Percentiles rank a stretch among this genome's conserved stretches.
Evolutionary conservation across 257 asterid genomes (phyloP).

Genomic region (Solanum lycopersicoides): DNA sequence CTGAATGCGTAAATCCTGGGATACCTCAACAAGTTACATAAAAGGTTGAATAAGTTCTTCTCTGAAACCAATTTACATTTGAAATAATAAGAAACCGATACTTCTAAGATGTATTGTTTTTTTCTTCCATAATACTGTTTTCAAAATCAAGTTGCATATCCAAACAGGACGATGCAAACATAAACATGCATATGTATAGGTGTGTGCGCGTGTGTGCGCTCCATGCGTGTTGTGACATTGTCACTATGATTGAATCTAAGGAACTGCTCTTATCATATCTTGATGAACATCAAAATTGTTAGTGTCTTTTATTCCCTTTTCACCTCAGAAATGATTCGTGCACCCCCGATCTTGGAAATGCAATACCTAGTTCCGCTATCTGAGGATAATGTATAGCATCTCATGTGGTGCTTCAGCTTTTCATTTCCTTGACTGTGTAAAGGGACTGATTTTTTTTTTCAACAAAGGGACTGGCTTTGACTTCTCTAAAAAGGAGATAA

Average conservation of each 20-base stretch:
- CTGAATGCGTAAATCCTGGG: not conserved
- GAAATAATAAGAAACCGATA: not conserved
- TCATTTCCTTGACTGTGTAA: not conserved
- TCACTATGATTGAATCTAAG: not conserved
- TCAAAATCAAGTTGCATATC: not conserved
- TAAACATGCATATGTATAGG: not conserved
- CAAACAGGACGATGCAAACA: not conserved
- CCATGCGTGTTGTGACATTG: not conserved
- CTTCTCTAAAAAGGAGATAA: not conserved
- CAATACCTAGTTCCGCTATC: not conserved
- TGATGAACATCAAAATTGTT: not conserved
- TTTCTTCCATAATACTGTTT: not conserved
- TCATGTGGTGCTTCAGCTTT: not conserved
- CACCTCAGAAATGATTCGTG: not conserved
- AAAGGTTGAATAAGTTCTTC: not conserved
- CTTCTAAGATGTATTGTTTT: not conserved
- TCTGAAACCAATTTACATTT: not conserved
- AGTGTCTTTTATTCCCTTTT: not conserved
- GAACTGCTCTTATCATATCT: not conserved
- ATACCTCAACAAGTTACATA: not conserved
- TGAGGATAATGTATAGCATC: not conserved
- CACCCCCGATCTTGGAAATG: not conserved
- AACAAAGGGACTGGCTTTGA: not conserved
- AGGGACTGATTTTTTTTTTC: not conserved
- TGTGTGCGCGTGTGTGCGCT: not conserved